Conservation (phyloP, 768 basidiomycete species). For the Tulasnella sp. region DNA sequence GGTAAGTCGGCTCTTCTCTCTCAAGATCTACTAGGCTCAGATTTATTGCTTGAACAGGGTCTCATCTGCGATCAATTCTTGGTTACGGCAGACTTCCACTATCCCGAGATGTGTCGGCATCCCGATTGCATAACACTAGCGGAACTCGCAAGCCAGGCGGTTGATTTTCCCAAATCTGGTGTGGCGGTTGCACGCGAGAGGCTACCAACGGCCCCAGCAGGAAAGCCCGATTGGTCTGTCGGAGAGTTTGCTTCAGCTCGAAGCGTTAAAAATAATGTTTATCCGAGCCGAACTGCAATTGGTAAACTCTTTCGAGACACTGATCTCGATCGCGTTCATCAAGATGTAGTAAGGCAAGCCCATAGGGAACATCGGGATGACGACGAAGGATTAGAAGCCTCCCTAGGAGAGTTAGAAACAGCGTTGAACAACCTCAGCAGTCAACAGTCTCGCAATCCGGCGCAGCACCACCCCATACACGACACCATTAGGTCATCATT, state of each 20-base stretch:
- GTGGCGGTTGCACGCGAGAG: slow-evolving; percentile 18
- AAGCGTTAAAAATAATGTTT: slow-evolving; percentile 40
- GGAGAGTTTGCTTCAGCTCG: slow-evolving; percentile 26
- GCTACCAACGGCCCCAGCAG: slow-evolving; percentile 27
- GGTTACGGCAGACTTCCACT: slow-evolving; percentile 58
- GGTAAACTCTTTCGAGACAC: slow-evolving; percentile 66
- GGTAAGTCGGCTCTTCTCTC: slow-evolving; percentile 47
- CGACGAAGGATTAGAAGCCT: too few species aligned
- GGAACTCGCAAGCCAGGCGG: slow-evolving; percentile 49
- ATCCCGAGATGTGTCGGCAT: slow-evolving; percentile 56
- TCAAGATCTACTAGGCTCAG: too few species aligned
- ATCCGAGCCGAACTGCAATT: slow-evolving; percentile 58
- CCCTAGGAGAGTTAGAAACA: not conserved
- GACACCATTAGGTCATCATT: not conserved
- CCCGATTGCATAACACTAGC: slow-evolving; percentile 58
- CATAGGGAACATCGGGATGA: slow-evolving; percentile 17
- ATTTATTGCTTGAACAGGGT: not conserved
- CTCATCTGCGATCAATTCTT: slow-evolving; percentile 41
- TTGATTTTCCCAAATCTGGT: slow-evolving; percentile 39
- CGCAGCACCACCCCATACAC: slow-evolving; percentile 5
- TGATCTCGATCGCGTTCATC: slow-evolving; percentile 48
- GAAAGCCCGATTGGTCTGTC: slow-evolving; percentile 35
- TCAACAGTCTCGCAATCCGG: not conserved
- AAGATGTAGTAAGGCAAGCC: slow-evolving; percentile 4
- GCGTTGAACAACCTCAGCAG: not conserved